These are phyloP conservation scores for Apiosordaria backusii DNA, from an alignment of 495 filamentous ascomycete species.

Conservation along the genomic window DNA sequence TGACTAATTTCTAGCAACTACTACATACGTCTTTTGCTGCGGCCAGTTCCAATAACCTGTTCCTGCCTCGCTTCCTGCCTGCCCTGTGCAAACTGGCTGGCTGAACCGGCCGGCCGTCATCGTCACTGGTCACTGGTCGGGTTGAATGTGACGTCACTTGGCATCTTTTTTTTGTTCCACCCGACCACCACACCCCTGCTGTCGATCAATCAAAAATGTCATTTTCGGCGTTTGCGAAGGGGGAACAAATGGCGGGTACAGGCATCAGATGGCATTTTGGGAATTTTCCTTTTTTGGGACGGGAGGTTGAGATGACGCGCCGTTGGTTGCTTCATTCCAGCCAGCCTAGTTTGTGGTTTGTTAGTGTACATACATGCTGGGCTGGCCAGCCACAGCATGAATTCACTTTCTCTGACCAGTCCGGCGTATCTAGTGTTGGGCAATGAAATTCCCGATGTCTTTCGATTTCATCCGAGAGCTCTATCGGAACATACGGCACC, in stretches of 20 bases:
- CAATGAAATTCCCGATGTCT: not conserved
- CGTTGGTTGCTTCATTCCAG: not conserved
- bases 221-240: not conserved
- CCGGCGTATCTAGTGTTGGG: too few relatives aligned
- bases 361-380: too few relatives aligned
- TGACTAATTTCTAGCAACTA: not conserved
- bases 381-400: not conserved
- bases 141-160: not conserved
- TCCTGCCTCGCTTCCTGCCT: not conserved
- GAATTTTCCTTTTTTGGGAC: not conserved
- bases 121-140: not conserved
- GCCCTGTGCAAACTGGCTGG: not conserved
- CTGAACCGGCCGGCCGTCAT: not conserved
- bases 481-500: not conserved
- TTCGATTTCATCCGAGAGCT: too few relatives aligned
- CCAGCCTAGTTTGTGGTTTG: not conserved
- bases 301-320: too few relatives aligned
- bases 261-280: constrained; percentile 1
- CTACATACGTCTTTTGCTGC: not conserved
- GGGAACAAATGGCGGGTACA: too few relatives aligned
- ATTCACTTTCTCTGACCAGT: not conserved
- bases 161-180: not conserved
- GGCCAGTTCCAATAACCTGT: not conserved
- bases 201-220: not conserved
- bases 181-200: not conserved